Evolutionary conservation across 1,284 basidiomycete genomes (phyloP).

Genomic region (Earliella scabrosa): DNA sequence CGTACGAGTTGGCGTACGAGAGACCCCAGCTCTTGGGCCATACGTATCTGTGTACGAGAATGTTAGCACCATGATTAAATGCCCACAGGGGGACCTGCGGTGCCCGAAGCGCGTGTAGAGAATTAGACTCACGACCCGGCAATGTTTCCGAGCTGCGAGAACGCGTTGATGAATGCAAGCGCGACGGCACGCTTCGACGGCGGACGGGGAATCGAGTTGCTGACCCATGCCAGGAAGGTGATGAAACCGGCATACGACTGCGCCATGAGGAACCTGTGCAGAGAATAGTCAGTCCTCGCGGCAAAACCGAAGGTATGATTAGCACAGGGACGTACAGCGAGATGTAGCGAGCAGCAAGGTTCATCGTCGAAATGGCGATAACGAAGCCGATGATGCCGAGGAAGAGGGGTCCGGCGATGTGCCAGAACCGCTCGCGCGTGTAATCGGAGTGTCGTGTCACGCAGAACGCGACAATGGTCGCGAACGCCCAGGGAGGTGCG

Average conservation of each 20-base stretch:
- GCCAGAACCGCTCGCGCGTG: constrained; percentile 61
- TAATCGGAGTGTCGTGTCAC: constrained; percentile 71
- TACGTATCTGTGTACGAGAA: constrained; percentile 34
- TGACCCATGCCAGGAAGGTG: constrained; percentile 73
- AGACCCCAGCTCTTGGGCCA: constrained; percentile 48
- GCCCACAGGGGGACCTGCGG: no score
- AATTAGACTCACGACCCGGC: constrained; percentile 65
- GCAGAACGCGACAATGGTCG: constrained; percentile 55
- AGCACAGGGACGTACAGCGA: constrained; percentile 56
- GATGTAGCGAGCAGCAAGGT: constrained; percentile 67
- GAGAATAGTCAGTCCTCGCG: neutral
- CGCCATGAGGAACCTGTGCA: constrained; percentile 80
- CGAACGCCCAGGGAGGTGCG: constrained; percentile 79
- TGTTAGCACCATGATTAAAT: neutral
- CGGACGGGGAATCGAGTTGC: constrained; percentile 67
- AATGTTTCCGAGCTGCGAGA: constrained; percentile 77
- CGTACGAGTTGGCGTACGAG: constrained; percentile 46
- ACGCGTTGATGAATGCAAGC: constrained; percentile 74
- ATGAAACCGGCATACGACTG: constrained; percentile 76
- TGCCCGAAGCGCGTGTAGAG: neutral
- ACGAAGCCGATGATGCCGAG: constrained; percentile 75
- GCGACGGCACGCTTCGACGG: constrained; percentile 79
- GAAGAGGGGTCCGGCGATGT: constrained; percentile 57
- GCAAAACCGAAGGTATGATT: neutral
- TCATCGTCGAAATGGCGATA: constrained; percentile 74